These are phyloP conservation scores for Paracamarosporium sp. DNA, from an alignment of 2,329 filamentous ascomycete genomes.

Conservation along the genomic window DNA sequence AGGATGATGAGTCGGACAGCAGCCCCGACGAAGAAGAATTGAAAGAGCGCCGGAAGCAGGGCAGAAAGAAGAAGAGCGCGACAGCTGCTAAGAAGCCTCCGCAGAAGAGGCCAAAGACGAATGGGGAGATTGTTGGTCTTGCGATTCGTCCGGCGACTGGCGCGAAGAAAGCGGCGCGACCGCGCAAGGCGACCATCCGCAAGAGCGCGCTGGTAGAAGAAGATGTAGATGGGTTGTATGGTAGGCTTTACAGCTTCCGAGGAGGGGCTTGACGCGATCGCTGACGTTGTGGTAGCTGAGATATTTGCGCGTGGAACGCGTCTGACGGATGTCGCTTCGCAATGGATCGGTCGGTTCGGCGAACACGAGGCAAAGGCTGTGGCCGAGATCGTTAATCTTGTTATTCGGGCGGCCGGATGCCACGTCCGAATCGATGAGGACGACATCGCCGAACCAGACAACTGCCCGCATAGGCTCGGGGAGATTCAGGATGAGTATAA, in stretches of 20 bases:
- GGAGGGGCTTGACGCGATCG: background rate
- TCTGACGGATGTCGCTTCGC: conserved; percentile 62
- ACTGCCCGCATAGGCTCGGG: conserved; percentile 75
- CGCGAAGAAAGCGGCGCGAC: conserved; percentile 50
- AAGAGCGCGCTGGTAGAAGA: conserved; percentile 58
- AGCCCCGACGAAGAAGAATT: conserved; percentile 49
- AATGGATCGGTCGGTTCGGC: conserved; percentile 65
- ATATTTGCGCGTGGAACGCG: conserved; percentile 64
- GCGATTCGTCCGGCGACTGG: conserved; percentile 58
- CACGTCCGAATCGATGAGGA: conserved; percentile 77
- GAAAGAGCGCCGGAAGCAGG: conserved; percentile 40
- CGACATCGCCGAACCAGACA: conserved; percentile 89
- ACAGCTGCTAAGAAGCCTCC: conserved; percentile 46
- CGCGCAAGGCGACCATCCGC: conserved; percentile 58
- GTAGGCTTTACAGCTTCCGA: conserved; percentile 38
- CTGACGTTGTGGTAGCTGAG: conserved; percentile 56
- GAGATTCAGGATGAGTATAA: conserved; percentile 92
- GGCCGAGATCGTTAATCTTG: conserved; percentile 67
- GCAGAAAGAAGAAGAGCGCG: conserved; percentile 41
- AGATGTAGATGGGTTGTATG: conserved; percentile 64
- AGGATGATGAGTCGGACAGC: conserved; percentile 39
- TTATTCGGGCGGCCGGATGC: conserved; percentile 76
- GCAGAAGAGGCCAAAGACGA: conserved; percentile 62
- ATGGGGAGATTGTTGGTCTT: conserved; percentile 58
- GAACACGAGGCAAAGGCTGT: conserved; percentile 62